Evolutionary conservation across 768 basidiomycete species (phyloP).

Genomic region (Nevesoporus exiguus): DNA sequence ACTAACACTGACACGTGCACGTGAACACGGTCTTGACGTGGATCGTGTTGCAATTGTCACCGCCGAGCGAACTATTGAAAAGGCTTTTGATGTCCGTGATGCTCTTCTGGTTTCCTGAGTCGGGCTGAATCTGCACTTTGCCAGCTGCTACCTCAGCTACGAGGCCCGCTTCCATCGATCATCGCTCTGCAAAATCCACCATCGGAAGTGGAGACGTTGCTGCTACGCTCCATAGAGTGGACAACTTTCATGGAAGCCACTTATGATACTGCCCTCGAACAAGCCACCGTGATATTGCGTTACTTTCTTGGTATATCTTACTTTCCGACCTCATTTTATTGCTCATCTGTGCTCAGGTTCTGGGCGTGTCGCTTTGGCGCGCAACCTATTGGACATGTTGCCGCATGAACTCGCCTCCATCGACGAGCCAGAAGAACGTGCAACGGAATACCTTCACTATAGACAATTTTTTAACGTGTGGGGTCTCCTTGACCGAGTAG

Average conservation of each 20-base stretch:
- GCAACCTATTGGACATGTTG: conserved; percentile 52
- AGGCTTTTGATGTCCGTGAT: conserved; percentile 55
- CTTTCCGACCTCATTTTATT: not conserved
- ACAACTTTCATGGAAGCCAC: conserved; percentile 76
- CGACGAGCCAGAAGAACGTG: conserved; percentile 64
- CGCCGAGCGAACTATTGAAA: conserved; percentile 74
- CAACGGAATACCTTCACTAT: conserved; percentile 76
- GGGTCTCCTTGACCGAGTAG: conserved; percentile 54
- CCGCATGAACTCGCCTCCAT: conserved; percentile 62
- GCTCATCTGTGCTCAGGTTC: conserved; percentile 42
- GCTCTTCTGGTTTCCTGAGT: conserved; percentile 4
- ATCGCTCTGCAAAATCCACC: conserved; percentile 54
- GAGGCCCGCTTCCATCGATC: conserved; percentile 60
- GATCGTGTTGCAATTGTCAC: conserved; percentile 75
- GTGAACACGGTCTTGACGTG: conserved; percentile 82
- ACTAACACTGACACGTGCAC: conserved; percentile 68
- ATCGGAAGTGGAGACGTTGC: conserved; percentile 54
- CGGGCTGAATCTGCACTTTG: conserved; percentile 7
- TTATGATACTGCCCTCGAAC: conserved; percentile 73
- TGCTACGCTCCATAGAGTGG: conserved; percentile 93
- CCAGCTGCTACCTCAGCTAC: conserved; percentile 51
- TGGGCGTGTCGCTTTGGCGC: conserved; percentile 72
- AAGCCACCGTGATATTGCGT: conserved; percentile 83
- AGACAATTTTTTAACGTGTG: conserved; percentile 76
- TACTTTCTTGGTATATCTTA: conserved; percentile 79